Evolutionary conservation across 2,329 filamentous ascomycete genomes (phyloP).

Genomic region (Bertia moriformis): DNA sequence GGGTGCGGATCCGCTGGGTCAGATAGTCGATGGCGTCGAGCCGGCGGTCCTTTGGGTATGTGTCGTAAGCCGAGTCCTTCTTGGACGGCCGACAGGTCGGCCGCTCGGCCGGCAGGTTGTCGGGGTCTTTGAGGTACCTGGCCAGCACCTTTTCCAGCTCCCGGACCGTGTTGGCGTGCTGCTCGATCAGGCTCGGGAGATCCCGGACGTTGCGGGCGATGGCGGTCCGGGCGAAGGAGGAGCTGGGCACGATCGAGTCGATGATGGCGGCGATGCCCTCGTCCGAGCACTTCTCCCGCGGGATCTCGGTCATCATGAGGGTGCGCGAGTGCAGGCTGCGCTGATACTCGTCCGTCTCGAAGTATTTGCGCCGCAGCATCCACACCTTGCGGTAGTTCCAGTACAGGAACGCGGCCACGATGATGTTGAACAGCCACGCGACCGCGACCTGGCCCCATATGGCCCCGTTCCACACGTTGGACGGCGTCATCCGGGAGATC

Average conservation of each 20-base stretch:
- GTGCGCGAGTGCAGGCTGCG: constrained; percentile 67
- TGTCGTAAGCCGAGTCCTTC: constrained; percentile 54
- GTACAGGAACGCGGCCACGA: constrained; percentile 73
- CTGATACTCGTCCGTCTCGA: constrained; percentile 77
- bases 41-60: constrained; percentile 39
- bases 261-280: constrained; percentile 78
- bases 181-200: constrained; percentile 68
- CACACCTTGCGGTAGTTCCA: constrained; percentile 70
- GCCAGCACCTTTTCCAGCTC: constrained; percentile 72
- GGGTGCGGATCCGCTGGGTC: constrained; percentile 65
- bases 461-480: constrained; percentile 31
- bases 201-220: constrained; percentile 87
- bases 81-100: constrained; percentile 71
- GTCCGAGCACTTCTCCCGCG: constrained; percentile 59
- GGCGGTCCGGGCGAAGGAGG: constrained; percentile 64
- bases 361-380: constrained; percentile 60
- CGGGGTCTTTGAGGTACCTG: constrained; percentile 79
- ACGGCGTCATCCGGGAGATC: constrained; percentile 46
- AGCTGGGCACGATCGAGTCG: constrained; percentile 64
- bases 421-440: constrained; percentile 54
- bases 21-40: constrained; percentile 91
- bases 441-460: constrained; percentile 47
- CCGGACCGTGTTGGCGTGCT: constrained; percentile 69
- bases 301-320: constrained; percentile 36
- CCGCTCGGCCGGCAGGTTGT: constrained; percentile 60